phyloP scores from a whole-genome alignment of 164 flowering plant genomes.

The Umbilicus rupestris region DNA sequence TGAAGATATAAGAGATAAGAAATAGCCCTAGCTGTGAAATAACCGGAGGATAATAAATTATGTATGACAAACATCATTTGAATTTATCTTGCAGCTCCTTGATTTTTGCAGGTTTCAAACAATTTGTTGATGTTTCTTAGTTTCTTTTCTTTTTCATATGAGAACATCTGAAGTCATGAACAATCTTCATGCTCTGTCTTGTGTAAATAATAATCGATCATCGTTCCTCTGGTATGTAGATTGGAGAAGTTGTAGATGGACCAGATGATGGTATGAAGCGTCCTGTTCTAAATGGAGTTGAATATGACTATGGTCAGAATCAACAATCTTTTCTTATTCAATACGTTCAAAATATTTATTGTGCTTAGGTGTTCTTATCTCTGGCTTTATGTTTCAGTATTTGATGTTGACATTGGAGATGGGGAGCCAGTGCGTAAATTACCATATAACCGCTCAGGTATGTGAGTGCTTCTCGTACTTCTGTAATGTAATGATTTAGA shows the following conservation, averaged over 20 bases:
- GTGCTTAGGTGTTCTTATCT: neutral
- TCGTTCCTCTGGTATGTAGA: conserved; percentile 27
- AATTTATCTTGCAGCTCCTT: too few relatives aligned
- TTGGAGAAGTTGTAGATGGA: conserved; percentile 98
- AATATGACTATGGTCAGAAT: conserved; percentile 77
- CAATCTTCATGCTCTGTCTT: neutral
- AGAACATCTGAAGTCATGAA: neutral
- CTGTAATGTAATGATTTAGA: neutral
- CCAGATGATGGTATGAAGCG: conserved; percentile 63
- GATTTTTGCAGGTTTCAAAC: neutral
- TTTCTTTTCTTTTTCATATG: neutral
- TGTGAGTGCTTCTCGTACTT: neutral
- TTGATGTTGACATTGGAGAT: conserved; percentile 99
- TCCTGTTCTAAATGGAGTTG: conserved; percentile 53
- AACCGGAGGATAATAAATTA: neutral
- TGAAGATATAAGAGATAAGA: too few relatives aligned
- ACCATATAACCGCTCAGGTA: conserved; percentile 89
- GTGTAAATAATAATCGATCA: neutral
- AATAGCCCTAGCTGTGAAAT: neutral
- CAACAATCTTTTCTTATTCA: neutral
- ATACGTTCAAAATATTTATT: neutral
- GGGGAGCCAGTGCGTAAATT: conserved; percentile 87
- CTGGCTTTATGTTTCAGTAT: conserved; percentile 33
- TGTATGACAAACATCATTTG: neutral
- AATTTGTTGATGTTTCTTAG: conserved; percentile 1